phyloP scores from a whole-genome alignment of 202 grass and related monocot species.

The Panicum hallii region DNA sequence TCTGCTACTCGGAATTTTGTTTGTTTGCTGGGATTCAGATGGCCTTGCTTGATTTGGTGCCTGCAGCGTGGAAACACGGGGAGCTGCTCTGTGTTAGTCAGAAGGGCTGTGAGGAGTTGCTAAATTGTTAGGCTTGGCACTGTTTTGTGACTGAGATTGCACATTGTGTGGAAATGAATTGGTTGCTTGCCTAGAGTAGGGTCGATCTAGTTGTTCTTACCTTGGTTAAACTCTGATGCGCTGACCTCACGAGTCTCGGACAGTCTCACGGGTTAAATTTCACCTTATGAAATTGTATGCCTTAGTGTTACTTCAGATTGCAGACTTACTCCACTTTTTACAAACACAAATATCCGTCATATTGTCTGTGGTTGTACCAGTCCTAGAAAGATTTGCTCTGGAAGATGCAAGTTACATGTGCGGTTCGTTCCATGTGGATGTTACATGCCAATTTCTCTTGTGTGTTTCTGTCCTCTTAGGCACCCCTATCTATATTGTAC shows the following conservation, averaged over 20 bases:
- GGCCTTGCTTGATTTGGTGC: not conserved
- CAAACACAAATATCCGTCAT: not conserved
- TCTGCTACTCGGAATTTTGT: not conserved
- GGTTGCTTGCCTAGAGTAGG: not conserved
- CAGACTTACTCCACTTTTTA: not conserved
- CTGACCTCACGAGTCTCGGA: not conserved
- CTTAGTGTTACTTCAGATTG: not conserved
- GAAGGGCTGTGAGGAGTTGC: not conserved
- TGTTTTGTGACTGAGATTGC: not conserved
- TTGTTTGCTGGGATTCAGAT: not conserved
- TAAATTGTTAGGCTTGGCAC: not conserved
- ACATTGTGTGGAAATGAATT: not conserved
- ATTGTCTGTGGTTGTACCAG: not conserved
- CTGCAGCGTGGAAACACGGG: too few species aligned
- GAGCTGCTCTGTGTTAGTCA: not conserved
- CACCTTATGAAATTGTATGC: not conserved
- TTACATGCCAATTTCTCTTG: not conserved
- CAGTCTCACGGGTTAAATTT: not conserved
- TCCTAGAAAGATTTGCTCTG: not conserved
- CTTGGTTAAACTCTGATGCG: not conserved
- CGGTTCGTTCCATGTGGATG: conserved; percentile 5
- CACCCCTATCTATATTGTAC: not conserved
- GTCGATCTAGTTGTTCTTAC: not conserved
- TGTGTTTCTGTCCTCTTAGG: not conserved
- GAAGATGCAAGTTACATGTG: not conserved